These are phyloP conservation scores for Polytolypa hystricis DNA, from an alignment of 2,329 filamentous ascomycete genomes.

Conservation along the genomic window DNA sequence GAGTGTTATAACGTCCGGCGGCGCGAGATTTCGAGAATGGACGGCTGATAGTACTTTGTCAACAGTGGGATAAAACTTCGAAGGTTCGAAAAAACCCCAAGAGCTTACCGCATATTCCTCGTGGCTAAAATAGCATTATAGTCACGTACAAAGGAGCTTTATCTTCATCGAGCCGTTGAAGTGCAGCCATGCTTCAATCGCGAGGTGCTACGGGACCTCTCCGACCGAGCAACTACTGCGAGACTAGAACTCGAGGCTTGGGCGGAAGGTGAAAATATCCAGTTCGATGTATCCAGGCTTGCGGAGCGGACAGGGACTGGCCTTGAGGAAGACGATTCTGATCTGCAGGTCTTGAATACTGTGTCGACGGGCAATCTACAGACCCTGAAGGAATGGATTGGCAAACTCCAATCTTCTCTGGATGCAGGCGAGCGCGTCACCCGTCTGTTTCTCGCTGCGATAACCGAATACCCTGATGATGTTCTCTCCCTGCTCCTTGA, in stretches of 20 bases:
- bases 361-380: slow-evolving; percentile 63
- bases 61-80: slow-evolving; percentile 92
- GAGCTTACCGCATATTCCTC: slow-evolving; percentile 6
- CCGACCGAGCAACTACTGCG: slow-evolving; percentile 94
- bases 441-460: slow-evolving; percentile 77
- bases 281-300: slow-evolving; percentile 51
- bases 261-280: slow-evolving; percentile 91
- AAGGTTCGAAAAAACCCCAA: too few relatives aligned
- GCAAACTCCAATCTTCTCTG: slow-evolving; percentile 52
- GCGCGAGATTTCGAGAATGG: neutral
- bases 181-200: slow-evolving; percentile 98
- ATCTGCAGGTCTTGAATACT: slow-evolving; percentile 77
- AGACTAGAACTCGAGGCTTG: slow-evolving; percentile 89
- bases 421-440: slow-evolving; percentile 68
- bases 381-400: slow-evolving; percentile 68
- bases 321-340: slow-evolving; percentile 80
- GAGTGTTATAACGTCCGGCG: too few relatives aligned
- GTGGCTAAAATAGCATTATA: slow-evolving; percentile 28
- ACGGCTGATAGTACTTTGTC: slow-evolving; percentile 17
- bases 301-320: slow-evolving; percentile 28
- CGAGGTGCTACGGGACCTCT: slow-evolving; percentile 90
- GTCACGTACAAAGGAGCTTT: slow-evolving; percentile 95
- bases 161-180: slow-evolving; percentile 89
- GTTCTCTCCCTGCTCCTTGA: slow-evolving; percentile 66
- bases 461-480: slow-evolving; percentile 70